Evolutionary conservation across 1,284 basidiomycete genomes (phyloP).

Genomic region (Cryptococcus sp.): DNA sequence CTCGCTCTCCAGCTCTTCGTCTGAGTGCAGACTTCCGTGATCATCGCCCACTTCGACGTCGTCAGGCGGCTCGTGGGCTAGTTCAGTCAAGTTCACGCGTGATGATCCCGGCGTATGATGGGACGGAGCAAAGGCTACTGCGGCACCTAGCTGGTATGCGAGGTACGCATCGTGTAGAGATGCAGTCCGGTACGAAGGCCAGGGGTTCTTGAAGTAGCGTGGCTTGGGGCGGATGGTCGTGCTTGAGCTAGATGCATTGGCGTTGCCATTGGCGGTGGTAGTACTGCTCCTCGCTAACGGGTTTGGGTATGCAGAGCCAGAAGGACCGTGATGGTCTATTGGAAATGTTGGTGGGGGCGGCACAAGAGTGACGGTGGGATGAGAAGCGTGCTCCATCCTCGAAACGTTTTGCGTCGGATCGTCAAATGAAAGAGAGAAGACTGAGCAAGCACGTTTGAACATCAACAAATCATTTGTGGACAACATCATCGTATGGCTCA

Average conservation of each 20-base stretch:
- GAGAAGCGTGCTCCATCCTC: no score
- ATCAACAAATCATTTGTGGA: not conserved
- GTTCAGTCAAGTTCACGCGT: constrained; percentile 1
- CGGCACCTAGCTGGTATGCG: constrained; percentile 47
- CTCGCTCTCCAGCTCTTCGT: constrained; percentile 10
- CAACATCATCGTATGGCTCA: not conserved
- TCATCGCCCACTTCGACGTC: constrained; percentile 18
- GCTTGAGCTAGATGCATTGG: not conserved
- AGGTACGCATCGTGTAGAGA: constrained; percentile 40
- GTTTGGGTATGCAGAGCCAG: not conserved
- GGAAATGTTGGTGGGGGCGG: not conserved
- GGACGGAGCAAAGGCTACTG: constrained; percentile 35
- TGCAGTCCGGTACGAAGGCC: constrained; percentile 48
- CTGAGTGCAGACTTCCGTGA: constrained; percentile 1
- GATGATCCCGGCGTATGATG: constrained; percentile 13
- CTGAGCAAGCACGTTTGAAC: not conserved
- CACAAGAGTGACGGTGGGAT: constrained; percentile 2
- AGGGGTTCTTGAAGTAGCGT: constrained; percentile 49
- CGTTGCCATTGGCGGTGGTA: not conserved
- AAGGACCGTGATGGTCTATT: constrained; percentile 3
- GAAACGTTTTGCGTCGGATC: no score
- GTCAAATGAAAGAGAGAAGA: not conserved
- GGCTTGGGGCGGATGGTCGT: constrained; percentile 21
- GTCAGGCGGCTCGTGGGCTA: constrained; percentile 6
- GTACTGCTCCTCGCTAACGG: not conserved